Conservation (phyloP, 225 moss, liverwort and hornwort genomes). For the Marchantia polymorpha region DNA sequence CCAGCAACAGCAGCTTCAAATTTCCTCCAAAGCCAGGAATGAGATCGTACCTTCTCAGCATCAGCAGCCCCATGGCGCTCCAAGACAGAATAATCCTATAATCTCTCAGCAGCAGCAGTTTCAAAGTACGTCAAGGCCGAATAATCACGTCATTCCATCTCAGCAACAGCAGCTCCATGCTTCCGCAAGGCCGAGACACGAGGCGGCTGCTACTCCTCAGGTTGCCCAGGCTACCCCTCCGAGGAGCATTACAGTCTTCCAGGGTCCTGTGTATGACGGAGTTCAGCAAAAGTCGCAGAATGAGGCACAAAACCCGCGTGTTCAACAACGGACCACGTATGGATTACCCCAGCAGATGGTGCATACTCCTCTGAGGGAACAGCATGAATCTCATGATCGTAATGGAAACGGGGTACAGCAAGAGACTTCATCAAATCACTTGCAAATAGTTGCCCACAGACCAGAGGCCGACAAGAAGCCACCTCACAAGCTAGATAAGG, state of each 20-base stretch:
- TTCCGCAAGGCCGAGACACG: slow-evolving; percentile 7
- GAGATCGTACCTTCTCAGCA: slow-evolving; percentile 11
- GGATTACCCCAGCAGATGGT: slow-evolving; percentile 14
- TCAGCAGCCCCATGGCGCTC: slow-evolving; percentile 9
- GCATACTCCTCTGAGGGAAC: slow-evolving; percentile 9
- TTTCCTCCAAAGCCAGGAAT: slow-evolving; percentile 17
- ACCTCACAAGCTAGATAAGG: slow-evolving; percentile 27
- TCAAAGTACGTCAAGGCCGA: slow-evolving; percentile 16
- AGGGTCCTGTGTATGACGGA: slow-evolving; percentile 15
- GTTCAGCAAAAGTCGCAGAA: slow-evolving; percentile 24
- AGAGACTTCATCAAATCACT: slow-evolving; percentile 10
- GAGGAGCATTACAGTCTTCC: slow-evolving; percentile 5
- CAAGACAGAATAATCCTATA: slow-evolving; percentile 11
- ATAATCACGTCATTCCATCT: slow-evolving; percentile 17
- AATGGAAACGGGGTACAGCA: not conserved
- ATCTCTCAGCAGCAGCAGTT: slow-evolving; percentile 20
- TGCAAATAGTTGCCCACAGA: slow-evolving; percentile 18
- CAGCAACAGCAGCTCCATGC: slow-evolving; percentile 21
- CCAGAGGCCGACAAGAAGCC: slow-evolving; percentile 20
- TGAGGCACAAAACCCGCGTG: not conserved
- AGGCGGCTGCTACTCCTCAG: slow-evolving; percentile 8
- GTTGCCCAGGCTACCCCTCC: slow-evolving; percentile 11
- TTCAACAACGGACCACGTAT: slow-evolving; percentile 10
- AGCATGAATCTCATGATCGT: not conserved
- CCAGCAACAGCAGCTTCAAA: slow-evolving; percentile 21